These are phyloP conservation scores for Poa pratensis DNA, from an alignment of 176 grass and related monocot species.

Conservation along the genomic window DNA sequence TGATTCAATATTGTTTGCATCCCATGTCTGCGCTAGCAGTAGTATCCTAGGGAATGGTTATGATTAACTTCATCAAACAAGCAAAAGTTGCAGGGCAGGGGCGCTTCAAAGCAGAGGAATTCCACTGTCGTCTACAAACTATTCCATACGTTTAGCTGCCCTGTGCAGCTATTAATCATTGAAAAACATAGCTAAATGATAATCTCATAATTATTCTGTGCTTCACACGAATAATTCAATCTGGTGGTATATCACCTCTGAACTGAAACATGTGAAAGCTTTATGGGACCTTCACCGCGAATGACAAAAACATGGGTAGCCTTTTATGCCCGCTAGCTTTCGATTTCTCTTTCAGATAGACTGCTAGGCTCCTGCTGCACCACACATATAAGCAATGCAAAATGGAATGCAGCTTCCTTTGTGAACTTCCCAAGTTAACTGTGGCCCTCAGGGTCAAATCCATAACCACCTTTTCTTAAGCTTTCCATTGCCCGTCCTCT, in stretches of 20 bases:
- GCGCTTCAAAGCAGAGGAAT: background rate
- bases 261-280: conserved; percentile 38
- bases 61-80: conserved; percentile 9
- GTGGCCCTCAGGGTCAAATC: conserved; percentile 42
- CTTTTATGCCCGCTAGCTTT: background rate
- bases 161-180: background rate
- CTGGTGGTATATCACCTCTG: conserved; percentile 44
- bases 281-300: conserved; percentile 34
- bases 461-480: background rate
- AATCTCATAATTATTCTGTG: conserved; percentile 8
- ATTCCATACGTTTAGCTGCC: background rate
- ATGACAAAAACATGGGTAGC: conserved; percentile 3
- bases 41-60: too few species aligned
- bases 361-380: background rate
- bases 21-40: background rate
- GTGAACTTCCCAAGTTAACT: conserved; percentile 57
- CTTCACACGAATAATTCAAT: conserved; percentile 35
- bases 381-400: background rate
- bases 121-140: conserved; percentile 12
- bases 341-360: background rate
- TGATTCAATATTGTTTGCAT: background rate
- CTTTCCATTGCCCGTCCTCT: conserved; percentile 12
- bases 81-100: background rate
- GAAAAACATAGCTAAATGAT: too few species aligned
- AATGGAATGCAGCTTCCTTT: conserved; percentile 27